Evolutionary conservation across 2,329 filamentous ascomycete genomes (phyloP).

Genomic region (Trichocomaceae sp.): DNA sequence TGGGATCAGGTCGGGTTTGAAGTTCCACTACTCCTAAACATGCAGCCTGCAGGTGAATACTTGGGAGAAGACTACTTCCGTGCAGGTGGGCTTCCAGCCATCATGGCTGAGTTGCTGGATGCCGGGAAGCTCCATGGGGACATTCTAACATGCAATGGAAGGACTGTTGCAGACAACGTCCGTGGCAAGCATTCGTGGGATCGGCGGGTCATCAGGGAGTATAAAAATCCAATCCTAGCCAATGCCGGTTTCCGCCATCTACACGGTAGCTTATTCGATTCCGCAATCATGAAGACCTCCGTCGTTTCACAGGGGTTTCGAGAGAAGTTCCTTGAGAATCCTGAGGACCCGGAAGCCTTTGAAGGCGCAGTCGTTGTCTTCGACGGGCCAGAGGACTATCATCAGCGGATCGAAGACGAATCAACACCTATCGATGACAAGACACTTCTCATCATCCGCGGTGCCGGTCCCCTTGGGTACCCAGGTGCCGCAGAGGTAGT

Average conservation of each 20-base stretch:
- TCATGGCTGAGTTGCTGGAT: constrained; percentile 49
- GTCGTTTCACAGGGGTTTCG: constrained; percentile 45
- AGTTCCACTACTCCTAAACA: constrained; percentile 49
- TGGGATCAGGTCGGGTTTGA: constrained; percentile 48
- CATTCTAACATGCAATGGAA: constrained; percentile 44
- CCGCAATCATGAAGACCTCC: constrained; percentile 50
- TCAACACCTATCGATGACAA: constrained; percentile 33
- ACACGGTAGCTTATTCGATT: constrained; percentile 44
- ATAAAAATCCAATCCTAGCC: constrained; percentile 41
- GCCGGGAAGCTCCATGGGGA: constrained; percentile 42
- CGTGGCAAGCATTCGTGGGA: constrained; percentile 45
- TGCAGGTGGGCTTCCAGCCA: constrained; percentile 48
- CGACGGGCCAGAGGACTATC: constrained; percentile 47
- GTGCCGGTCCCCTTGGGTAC: constrained; percentile 45
- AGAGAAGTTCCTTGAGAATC: constrained; percentile 41
- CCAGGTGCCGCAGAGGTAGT: constrained; percentile 48
- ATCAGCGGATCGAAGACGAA: constrained; percentile 38
- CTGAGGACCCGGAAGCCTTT: constrained; percentile 44
- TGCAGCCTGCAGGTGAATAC: constrained; percentile 50
- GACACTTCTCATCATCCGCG: constrained; percentile 46
- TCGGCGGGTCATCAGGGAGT: constrained; percentile 42
- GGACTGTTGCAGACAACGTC: constrained; percentile 40
- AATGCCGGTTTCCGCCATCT: constrained; percentile 49
- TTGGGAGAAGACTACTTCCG: constrained; percentile 51
- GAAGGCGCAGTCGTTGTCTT: constrained; percentile 45